phyloP scores from a whole-genome alignment of 1,139 yeast species.

The Hemisphaericaspora xylanilytica region DNA sequence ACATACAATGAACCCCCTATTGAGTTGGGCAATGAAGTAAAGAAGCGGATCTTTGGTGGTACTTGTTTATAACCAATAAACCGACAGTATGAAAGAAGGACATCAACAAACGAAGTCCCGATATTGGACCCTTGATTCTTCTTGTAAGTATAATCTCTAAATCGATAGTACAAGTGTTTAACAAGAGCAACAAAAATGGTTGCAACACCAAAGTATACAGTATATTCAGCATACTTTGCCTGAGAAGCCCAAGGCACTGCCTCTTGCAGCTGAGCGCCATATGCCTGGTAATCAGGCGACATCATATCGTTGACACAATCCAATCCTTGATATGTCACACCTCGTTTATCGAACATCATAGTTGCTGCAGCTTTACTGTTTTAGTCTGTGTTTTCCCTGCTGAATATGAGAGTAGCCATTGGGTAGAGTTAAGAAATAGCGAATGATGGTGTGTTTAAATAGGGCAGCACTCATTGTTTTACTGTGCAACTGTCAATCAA shows the following conservation, averaged over 20 bases:
- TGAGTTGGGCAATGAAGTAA: slow-evolving; percentile 52
- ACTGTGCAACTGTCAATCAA: too few relatives aligned
- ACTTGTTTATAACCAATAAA: slow-evolving; percentile 49
- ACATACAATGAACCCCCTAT: slow-evolving; percentile 47
- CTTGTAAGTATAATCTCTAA: slow-evolving; percentile 32
- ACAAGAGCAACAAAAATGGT: slow-evolving; percentile 36
- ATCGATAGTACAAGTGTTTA: slow-evolving; percentile 37
- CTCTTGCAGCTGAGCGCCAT: slow-evolving; percentile 32
- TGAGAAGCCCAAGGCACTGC: slow-evolving; percentile 40
- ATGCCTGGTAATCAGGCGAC: slow-evolving; percentile 25
- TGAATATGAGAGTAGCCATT: too few relatives aligned
- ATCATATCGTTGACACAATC: slow-evolving; percentile 46
- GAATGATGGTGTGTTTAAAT: slow-evolving; percentile 2
- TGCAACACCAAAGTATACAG: slow-evolving; percentile 45
- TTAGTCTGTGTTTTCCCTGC: not conserved
- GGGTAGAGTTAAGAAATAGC: too few relatives aligned
- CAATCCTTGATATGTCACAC: slow-evolving; percentile 35
- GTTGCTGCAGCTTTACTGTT: not conserved
- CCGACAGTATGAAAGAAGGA: slow-evolving; percentile 41
- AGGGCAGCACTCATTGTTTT: too few relatives aligned
- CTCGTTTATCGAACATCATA: slow-evolving; percentile 11
- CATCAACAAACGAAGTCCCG: slow-evolving; percentile 24
- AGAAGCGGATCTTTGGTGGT: slow-evolving; percentile 33
- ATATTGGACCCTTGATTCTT: slow-evolving; percentile 11
- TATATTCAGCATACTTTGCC: slow-evolving; percentile 42